Conservation (phyloP, 345 rosid genomes). For the Dimocarpus longan region DNA sequence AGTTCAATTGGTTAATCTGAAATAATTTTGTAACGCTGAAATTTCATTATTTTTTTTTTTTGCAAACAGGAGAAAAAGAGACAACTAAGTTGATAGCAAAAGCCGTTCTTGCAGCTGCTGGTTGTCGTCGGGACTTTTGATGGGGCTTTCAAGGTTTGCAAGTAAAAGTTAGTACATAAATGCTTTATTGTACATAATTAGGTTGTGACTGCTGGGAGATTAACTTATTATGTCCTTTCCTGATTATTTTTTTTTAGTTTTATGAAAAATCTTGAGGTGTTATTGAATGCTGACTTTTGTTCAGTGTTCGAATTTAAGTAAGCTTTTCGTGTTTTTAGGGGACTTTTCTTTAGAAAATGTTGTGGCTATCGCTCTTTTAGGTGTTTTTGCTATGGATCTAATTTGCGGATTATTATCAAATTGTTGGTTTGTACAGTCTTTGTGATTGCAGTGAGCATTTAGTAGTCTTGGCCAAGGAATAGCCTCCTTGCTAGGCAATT, state of each 20-base stretch:
- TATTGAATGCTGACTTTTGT: not conserved
- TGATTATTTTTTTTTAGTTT: not conserved
- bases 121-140: too few relatives aligned
- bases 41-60: constrained; percentile 15
- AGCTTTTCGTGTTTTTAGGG: not conserved
- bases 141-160: constrained; percentile 98
- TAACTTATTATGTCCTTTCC: not conserved
- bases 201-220: not conserved
- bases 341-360: not conserved
- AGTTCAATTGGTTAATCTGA: too few relatives aligned
- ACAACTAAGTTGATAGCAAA: constrained; percentile 67
- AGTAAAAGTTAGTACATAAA: constrained; percentile 37
- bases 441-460: too few relatives aligned
- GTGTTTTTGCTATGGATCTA: not conserved
- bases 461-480: too few relatives aligned
- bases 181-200: not conserved
- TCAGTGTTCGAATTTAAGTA: not conserved
- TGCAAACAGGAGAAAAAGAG: constrained; percentile 73
- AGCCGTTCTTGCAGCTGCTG: constrained; percentile 75
- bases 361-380: not conserved
- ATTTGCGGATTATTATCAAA: too few relatives aligned
- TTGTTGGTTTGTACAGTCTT: not conserved
- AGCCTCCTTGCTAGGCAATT: too few relatives aligned
- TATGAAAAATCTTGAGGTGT: not conserved
- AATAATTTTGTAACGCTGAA: not conserved